A percentile compares a stretch with the other conserved stretches of the same genome.
Evolutionary conservation across 2,329 filamentous ascomycete genomes (phyloP).

Genomic region (Alternaria triticina): DNA sequence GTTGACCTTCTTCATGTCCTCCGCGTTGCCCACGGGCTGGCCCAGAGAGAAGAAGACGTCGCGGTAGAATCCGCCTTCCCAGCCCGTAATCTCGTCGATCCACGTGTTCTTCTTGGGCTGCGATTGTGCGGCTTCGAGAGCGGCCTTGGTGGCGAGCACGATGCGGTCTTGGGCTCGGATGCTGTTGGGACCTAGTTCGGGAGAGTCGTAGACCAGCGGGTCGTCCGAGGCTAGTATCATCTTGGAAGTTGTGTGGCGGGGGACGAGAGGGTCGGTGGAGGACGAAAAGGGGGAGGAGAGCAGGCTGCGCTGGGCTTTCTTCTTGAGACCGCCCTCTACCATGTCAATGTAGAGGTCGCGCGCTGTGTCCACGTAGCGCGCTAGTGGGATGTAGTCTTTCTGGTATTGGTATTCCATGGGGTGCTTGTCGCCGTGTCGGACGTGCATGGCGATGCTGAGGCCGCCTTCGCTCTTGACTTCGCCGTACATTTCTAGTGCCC

Average conservation of each 20-base stretch:
- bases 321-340: constrained; percentile 27
- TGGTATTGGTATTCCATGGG: constrained; percentile 79
- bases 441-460: constrained; percentile 73
- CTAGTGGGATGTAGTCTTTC: constrained; percentile 77
- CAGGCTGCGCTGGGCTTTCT: background rate
- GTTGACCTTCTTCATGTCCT: constrained; percentile 30
- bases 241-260: constrained; percentile 43
- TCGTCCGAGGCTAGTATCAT: constrained; percentile 81
- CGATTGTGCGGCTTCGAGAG: constrained; percentile 49
- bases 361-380: constrained; percentile 69
- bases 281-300: constrained; percentile 19
- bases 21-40: constrained; percentile 38
- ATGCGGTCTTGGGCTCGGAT: constrained; percentile 77
- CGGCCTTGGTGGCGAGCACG: constrained; percentile 70
- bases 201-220: constrained; percentile 71
- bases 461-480: constrained; percentile 55
- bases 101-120: constrained; percentile 56
- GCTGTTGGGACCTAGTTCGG: constrained; percentile 63
- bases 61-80: constrained; percentile 87
- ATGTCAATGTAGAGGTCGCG: constrained; percentile 60
- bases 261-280: constrained; percentile 19
- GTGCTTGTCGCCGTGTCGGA: constrained; percentile 80
- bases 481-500: constrained; percentile 63
- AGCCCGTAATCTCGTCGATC: constrained; percentile 78
- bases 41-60: constrained; percentile 83